Percentiles rank a stretch among this genome's conserved stretches.
Evolutionary conservation across 257 asterid species (phyloP).

Genomic region (Salvia splendens): DNA sequence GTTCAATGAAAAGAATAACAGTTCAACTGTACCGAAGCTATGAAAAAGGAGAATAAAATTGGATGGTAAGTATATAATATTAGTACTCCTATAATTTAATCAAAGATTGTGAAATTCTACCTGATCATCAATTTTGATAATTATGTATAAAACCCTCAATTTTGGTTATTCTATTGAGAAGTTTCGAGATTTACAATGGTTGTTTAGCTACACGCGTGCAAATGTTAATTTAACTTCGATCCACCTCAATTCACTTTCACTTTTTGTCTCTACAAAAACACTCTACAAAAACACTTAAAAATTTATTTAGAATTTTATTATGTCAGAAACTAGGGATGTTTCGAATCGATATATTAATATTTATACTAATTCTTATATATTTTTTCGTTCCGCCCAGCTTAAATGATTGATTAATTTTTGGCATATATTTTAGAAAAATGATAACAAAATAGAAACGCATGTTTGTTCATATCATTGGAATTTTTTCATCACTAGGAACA

Average conservation of each 20-base stretch:
- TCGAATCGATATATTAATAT: neutral
- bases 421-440: too few relatives aligned
- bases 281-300: neutral
- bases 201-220: conserved; percentile 39
- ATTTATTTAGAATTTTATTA: conserved; percentile 21
- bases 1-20: neutral
- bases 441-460: too few relatives aligned
- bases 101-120: conserved; percentile 36
- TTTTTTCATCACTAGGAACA: too few relatives aligned
- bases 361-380: neutral
- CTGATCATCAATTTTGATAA: conserved; percentile 31
- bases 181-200: conserved; percentile 29
- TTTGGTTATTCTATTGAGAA: conserved; percentile 13
- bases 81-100: conserved; percentile 27
- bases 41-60: conserved; percentile 32
- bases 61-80: conserved; percentile 36
- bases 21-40: neutral
- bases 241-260: neutral
- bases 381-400: neutral
- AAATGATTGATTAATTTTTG: too few relatives aligned
- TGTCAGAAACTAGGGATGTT: conserved; percentile 6
- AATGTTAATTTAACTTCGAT: conserved; percentile 25
- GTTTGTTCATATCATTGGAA: too few relatives aligned
- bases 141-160: conserved; percentile 5
- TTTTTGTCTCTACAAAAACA: conserved; percentile 9